Evolutionary conservation across 208 protist species (phyloP), one percentile per base, ranked within the genome.

Genomic region (Crithidia expoeki): DNA sequence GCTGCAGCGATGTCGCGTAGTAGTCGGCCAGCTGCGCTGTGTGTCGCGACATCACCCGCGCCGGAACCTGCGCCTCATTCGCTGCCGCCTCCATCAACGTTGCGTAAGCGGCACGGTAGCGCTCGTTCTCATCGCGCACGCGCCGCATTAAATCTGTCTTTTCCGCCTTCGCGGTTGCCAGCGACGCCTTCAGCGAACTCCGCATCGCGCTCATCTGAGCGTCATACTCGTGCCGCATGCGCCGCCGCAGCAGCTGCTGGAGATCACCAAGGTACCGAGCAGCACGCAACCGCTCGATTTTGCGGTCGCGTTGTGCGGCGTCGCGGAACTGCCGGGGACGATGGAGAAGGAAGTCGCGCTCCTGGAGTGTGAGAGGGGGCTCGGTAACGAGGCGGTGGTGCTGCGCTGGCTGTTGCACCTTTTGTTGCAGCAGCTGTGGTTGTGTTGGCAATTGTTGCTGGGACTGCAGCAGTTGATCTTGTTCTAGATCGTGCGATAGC

Each of bases 231-330:
- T 68, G 78, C 14, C 88, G 85, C 82, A 96, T 85, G 40, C 81
- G 81, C 19, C 83, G 92, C 0, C 84, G 74, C 40, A 94, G 76
- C 19, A 81, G 78, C 55, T 73, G 74, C 67, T 96, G 88, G 52
- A 88, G 62, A 44, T 92, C 80, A 50, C 81, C 85, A 21, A 94
- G 77, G 62, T 93, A 88, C 16, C 88, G 82, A 4, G 83, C 69
- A 1, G 89, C 82, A 17, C 86, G 85, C 34, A 96, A 82, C 14
- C 86, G 81, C 57, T 91, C 89, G 52, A 94, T 94, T 62, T 96
- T 96, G 52, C 77, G 68, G 60, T 96, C 88, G 1, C 92, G 77
- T 42, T 72, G 84, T 0, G 63, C 79, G 28, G 76, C 70, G 60
- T 92, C 80, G 46, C 73, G 72, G 44, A 79, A 74, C 50, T 72